Base-by-base conservation (phyloP, 202 grass and related monocot species). In the Panicum virgatum region DNA sequence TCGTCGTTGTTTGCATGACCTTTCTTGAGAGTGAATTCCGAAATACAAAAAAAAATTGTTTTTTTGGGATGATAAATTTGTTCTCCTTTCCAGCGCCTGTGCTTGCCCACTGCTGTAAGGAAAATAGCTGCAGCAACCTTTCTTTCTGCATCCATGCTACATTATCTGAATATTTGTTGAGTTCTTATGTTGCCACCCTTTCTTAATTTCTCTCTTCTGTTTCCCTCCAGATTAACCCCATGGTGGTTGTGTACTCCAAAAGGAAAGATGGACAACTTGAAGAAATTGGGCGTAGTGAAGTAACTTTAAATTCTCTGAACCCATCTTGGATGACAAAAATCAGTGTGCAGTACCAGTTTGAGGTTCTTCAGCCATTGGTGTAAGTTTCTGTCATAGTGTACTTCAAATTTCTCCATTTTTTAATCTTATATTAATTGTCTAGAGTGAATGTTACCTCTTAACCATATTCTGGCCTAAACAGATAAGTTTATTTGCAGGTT, bases 271-370 rank as follows among this genome's bases (percentile, higher is more conserved):
- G 96, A 62, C 25, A 86, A 73, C 83, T 96, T 72, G 93, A 96
- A 87, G 96, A 99, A 82, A 90, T 99, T 75, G 93, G 91, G 26
- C 96, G 91, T 56, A 96, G 93, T 69, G 96, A 99, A 99, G 93
- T 99, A 80, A 80, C 94, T 67, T 82, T 90, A 64, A 94, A 94
- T 90, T 89, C 85, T 73, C 53, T 89, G 75, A 90, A 88, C 59
- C 96, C 96, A 37, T 85, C 75, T 70, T 99, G 96, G 96, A 81
- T 69, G 75, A 82, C 78, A 80, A 99, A 94, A 78, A 85, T 99
- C 87, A 90, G 51, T 85, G 76, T 87, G 61, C 90, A 87, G 75
- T 99, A 94, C 83, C 91, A 94, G 73, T 99, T 99, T 82, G 93
- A 99, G 84, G 83, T 92, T 96, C 83, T 90, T 85, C 96, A 99